Base-by-base conservation (phyloP, 352 stramenopile genomes). In the Blastocystis sp. region DNA sequence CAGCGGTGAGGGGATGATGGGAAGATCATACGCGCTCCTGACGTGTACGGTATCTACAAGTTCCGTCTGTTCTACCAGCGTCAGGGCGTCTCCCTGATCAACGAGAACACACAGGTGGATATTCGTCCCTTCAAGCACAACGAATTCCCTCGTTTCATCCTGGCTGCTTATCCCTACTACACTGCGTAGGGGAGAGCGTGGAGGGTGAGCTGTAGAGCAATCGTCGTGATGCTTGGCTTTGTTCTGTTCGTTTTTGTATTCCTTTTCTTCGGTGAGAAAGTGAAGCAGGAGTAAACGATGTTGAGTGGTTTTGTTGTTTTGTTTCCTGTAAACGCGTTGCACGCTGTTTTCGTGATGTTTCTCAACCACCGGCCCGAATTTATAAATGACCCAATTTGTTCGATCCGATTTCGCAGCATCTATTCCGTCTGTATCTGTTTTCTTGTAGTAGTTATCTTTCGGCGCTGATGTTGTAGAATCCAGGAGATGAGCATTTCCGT, bases 81-180 rank as follows among this genome's bases (percentile, higher is more conserved):
- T 66, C 88, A 94, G 19, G 94, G 93, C 2, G 91, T 95, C 82
- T 94, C 93, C 41, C 93, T 93, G 67, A 90, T 97, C 52, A 92
- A 94, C 89, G 92, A 93, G 80, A 94, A 92, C 60, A 95, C 91
- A 86, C 93, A 97, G 89, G 94, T 97, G 48, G 95, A 92, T 40
- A 91, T 97, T 48, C 93, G 94, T 14, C 94, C 94, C 62, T 97
- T 94, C 92, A 96, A 96, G 91, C 94, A 97, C 91, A 94, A 97
- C 91, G 94, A 97, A 90, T 97, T 96, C 91, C 94, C 96, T 90
- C 92, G 94, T 77, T 97, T 97, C 91, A 96, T 97, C 77, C 91
- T 93, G 1, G 92, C 92, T 5, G 94, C 94, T 40, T 97, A 93
- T 89, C 94, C 94, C 60, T 97, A 97, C 91, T 97, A 97, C 89